Percentiles rank a stretch among this genome's conserved stretches.
phyloP scores from a whole-genome alignment of 768 basidiomycete genomes.

The Exsudoporus frostii region DNA sequence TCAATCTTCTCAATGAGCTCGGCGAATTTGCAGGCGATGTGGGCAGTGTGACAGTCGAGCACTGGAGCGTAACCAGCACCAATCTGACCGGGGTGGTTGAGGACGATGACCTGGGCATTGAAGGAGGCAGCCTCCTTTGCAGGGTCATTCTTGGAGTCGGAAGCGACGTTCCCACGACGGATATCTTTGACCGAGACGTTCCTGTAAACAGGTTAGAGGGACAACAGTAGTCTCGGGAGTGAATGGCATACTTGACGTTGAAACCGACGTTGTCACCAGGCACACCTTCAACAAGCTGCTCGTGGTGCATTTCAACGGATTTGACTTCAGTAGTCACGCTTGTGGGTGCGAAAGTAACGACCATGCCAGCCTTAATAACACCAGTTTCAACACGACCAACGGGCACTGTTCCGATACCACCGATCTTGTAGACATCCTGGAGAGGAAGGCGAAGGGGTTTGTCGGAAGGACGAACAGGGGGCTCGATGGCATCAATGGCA shows the following conservation, averaged over 20 bases:
- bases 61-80: constrained; percentile 99
- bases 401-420: constrained; percentile 99
- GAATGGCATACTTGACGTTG: constrained; percentile 82
- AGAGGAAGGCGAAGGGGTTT: constrained; percentile 99
- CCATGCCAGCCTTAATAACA: constrained; percentile 99
- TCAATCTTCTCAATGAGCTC: constrained; percentile 99
- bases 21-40: constrained; percentile 99
- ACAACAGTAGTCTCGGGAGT: background rate
- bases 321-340: constrained; percentile 99
- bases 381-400: constrained; percentile 99
- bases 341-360: constrained; percentile 93
- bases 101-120: constrained; percentile 99
- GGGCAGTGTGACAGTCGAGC: constrained; percentile 99
- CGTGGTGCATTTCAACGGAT: constrained; percentile 99
- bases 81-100: constrained; percentile 99
- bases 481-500: constrained; percentile 99
- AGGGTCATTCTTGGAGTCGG: constrained; percentile 99
- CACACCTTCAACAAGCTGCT: constrained; percentile 88
- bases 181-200: constrained; percentile 99
- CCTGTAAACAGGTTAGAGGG: constrained; percentile 41
- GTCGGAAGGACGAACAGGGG: constrained; percentile 94
- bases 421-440: constrained; percentile 99
- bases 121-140: constrained; percentile 99
- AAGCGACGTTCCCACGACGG: constrained; percentile 98
- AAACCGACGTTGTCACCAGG: constrained; percentile 99